Conservation (phyloP, 1,139 yeast genomes). For the Candida sanyaensis region DNA sequence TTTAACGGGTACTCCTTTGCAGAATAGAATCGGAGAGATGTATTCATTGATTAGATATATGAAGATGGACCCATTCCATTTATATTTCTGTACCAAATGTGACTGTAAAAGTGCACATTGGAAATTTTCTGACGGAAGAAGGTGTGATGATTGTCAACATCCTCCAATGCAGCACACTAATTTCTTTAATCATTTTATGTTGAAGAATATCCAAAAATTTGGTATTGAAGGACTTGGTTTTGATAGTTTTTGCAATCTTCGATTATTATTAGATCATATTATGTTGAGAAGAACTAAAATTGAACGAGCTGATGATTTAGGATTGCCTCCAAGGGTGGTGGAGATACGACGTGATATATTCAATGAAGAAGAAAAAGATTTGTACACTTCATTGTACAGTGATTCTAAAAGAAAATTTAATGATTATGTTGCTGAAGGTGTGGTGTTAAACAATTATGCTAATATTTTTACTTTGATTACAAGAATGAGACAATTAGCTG, state of each 20-base stretch:
- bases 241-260: constrained; percentile 74
- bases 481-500: constrained; percentile 96
- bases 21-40: constrained; percentile 94
- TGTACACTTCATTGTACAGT: constrained; percentile 83
- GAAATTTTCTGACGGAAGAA: constrained; percentile 79
- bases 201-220: constrained; percentile 84
- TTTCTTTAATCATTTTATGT: constrained; percentile 91
- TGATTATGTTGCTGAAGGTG: constrained; percentile 91
- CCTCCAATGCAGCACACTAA: constrained; percentile 93
- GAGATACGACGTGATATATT: constrained; percentile 83
- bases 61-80: constrained; percentile 81
- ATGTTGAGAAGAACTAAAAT: constrained; percentile 94
- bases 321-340: constrained; percentile 92
- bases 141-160: constrained; percentile 86
- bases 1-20: constrained; percentile 93
- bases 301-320: constrained; percentile 95
- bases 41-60: constrained; percentile 86
- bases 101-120: constrained; percentile 80
- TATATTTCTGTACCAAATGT: constrained; percentile 90
- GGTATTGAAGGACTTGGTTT: constrained; percentile 83
- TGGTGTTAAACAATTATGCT: constrained; percentile 91
- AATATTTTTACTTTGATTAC: constrained; percentile 94
- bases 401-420: constrained; percentile 86
- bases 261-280: constrained; percentile 68
- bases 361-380: constrained; percentile 92